Evolutionary conservation across 1,284 basidiomycete species (phyloP), one percentile per base, ranked within the genome.

Genomic region (Cryptococcus hybrid): DNA sequence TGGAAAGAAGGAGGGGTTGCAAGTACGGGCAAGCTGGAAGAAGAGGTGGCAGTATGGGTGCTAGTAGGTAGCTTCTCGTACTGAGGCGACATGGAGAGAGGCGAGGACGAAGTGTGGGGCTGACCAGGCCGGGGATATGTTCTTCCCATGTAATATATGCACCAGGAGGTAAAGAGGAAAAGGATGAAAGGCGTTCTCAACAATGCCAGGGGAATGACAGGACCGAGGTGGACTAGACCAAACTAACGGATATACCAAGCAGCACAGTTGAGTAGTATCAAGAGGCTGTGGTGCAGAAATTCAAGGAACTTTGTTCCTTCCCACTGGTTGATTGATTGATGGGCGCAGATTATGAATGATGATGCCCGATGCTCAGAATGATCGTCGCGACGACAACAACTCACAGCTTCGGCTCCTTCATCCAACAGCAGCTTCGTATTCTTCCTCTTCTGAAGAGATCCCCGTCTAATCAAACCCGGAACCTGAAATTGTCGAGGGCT

Each of bases 1-100:
- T 55, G 50, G 30, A 55, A 44, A 34, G 56, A 49, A 35, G 55
- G 59, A 39, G 55, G 56, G 40, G 59, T 57, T 38, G 47, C 37
- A 36, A 48, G 47, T 15, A 30, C 13, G 35, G 52, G 43, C 34
- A 44, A 18, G 43, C 48, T 51, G 51, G 42, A 45, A 54, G 56
- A 51, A 38, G 53, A 13, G 54, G 47, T 40, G 48, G 53, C 13
- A 36, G 59, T 24, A 61, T 34, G 59, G 52, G 51, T 50, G 52
- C 49, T 53, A 55, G 42, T 61, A 55, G 55, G 49, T 40, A 48
- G 56, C 55, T 53, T 51, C 12, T 51, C 24, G 34, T 12, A 36
- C 18, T 18, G 18, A 38, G 9, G 39, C 13, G 11, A 11, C 15
- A 9, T 11, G 37, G 50, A 35, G 37, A 30, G 39, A 18, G 24